phyloP scores from a whole-genome alignment of 495 filamentous ascomycete genomes.

The Talaromyces stipitatus region DNA sequence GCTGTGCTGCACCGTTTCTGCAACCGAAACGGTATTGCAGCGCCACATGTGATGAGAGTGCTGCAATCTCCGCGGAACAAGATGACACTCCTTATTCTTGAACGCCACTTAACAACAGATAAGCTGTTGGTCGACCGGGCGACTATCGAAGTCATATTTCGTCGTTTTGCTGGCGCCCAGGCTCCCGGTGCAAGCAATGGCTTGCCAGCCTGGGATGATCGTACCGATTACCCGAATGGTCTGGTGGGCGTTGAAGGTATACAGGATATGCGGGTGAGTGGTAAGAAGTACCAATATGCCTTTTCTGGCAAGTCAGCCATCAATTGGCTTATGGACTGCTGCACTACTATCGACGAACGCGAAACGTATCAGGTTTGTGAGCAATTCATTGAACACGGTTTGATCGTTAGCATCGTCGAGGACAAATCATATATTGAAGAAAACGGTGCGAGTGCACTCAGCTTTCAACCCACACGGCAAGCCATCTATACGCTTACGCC shows the following conservation, averaged over 20 bases:
- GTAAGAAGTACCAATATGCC: slow-evolving; percentile 44
- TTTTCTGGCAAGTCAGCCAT: slow-evolving; percentile 73
- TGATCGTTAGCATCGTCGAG: slow-evolving; percentile 54
- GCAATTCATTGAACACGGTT: slow-evolving; percentile 62
- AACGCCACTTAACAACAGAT: slow-evolving; percentile 65
- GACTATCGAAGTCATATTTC: slow-evolving; percentile 78
- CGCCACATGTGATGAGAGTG: slow-evolving; percentile 68
- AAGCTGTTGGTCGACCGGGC: slow-evolving; percentile 70
- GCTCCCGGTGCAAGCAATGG: slow-evolving; percentile 61
- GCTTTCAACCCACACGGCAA: slow-evolving; percentile 70
- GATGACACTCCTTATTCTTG: slow-evolving; percentile 70
- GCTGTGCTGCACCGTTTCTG: slow-evolving; percentile 73
- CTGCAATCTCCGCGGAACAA: slow-evolving; percentile 57
- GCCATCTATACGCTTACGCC: slow-evolving; percentile 70
- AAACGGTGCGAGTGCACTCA: slow-evolving; percentile 37
- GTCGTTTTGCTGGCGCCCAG: slow-evolving; percentile 70
- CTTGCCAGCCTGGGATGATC: slow-evolving; percentile 55
- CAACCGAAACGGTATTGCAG: slow-evolving; percentile 75
- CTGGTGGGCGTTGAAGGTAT: slow-evolving; percentile 76
- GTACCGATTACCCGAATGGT: slow-evolving; percentile 75
- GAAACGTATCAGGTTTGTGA: slow-evolving; percentile 65
- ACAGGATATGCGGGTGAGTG: slow-evolving; percentile 59
- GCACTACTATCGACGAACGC: slow-evolving; percentile 70
- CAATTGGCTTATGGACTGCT: slow-evolving; percentile 88
- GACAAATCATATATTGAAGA: slow-evolving; percentile 51